A percentile compares a stretch with the other conserved stretches of the same genome.
Conservation (phyloP, 345 rosid genomes). For the Aegle marmelos region DNA sequence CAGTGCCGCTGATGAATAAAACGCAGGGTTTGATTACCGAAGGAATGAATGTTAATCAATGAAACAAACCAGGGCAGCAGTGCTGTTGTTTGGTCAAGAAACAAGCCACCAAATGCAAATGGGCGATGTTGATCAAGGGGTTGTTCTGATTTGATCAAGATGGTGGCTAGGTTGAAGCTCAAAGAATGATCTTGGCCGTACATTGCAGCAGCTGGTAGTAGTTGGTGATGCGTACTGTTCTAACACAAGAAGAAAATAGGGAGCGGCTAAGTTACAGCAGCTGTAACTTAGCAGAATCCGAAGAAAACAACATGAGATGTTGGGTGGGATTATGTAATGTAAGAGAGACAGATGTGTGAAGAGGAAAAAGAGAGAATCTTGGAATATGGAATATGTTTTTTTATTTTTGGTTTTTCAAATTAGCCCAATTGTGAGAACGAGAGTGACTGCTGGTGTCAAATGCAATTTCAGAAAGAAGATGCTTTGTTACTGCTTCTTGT, state of each 20-base stretch:
- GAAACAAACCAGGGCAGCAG: conserved; percentile 46
- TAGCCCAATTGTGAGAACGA: background rate
- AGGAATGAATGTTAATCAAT: background rate
- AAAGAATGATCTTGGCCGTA: conserved; percentile 38
- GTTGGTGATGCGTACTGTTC: background rate
- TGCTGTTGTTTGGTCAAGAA: conserved; percentile 36
- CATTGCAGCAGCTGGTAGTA: conserved; percentile 30
- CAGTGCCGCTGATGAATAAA: conserved; percentile 27
- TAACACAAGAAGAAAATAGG: too few species aligned
- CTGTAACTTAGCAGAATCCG: too few species aligned
- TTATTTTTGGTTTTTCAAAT: too few species aligned
- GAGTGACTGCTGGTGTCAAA: background rate
- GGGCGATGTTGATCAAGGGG: conserved; percentile 9
- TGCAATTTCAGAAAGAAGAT: background rate
- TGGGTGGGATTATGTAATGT: background rate
- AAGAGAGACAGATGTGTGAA: too few species aligned
- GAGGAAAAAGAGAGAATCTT: background rate
- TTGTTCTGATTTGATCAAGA: conserved; percentile 29
- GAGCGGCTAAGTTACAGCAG: too few species aligned
- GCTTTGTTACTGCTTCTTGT: background rate
- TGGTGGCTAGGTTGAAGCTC: conserved; percentile 21
- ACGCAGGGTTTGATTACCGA: conserved; percentile 23
- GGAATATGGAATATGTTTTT: background rate
- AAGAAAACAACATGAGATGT: background rate
- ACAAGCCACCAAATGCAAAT: conserved; percentile 45